Evolutionary conservation across 2,329 filamentous ascomycete species (phyloP).

Genomic region (Xylaria polymorpha): DNA sequence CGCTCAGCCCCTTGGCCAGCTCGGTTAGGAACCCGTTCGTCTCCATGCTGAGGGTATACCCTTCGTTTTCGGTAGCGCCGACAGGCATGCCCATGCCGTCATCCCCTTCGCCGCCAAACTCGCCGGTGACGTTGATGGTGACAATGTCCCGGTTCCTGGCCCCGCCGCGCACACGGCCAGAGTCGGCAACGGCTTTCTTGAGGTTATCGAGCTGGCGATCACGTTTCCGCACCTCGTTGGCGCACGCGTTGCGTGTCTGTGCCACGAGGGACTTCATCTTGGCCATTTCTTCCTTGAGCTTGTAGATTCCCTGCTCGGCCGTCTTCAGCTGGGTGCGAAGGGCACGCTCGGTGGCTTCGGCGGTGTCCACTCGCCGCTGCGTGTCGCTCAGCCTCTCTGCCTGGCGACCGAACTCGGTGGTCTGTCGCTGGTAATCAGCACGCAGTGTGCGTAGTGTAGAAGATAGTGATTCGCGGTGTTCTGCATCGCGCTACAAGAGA

Average conservation of each 20-base stretch:
- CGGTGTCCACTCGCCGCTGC: slow-evolving; percentile 65
- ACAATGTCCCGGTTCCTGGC: slow-evolving; percentile 66
- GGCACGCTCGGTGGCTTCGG: slow-evolving; percentile 77
- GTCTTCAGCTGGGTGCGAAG: slow-evolving; percentile 76
- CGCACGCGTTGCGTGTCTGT: slow-evolving; percentile 86
- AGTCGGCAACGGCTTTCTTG: slow-evolving; percentile 85
- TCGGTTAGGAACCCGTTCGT: slow-evolving; percentile 92
- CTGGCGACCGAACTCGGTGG: slow-evolving; percentile 72
- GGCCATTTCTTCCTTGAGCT: slow-evolving; percentile 85
- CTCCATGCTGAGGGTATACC: slow-evolving; percentile 82
- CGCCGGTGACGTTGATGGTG: slow-evolving; percentile 67
- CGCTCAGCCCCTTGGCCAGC: slow-evolving; percentile 83
- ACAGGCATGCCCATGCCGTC: slow-evolving; percentile 44
- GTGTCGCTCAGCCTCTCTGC: slow-evolving; percentile 65
- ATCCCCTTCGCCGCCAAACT: slow-evolving; percentile 67
- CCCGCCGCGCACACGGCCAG: slow-evolving; percentile 70
- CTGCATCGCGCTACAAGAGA: slow-evolving; percentile 79
- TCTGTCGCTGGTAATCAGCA: slow-evolving; percentile 78
- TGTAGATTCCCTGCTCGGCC: slow-evolving; percentile 78
- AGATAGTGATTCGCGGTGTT: slow-evolving; percentile 85
- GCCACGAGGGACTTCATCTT: slow-evolving; percentile 82
- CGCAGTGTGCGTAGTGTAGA: slow-evolving; percentile 81
- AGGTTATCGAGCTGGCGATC: slow-evolving; percentile 89
- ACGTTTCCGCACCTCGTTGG: slow-evolving; percentile 89
- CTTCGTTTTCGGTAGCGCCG: slow-evolving; percentile 58